Evolutionary conservation across 257 asterid genomes (phyloP), one percentile per base, ranked within the genome.

Genomic region (Vinca minor): DNA sequence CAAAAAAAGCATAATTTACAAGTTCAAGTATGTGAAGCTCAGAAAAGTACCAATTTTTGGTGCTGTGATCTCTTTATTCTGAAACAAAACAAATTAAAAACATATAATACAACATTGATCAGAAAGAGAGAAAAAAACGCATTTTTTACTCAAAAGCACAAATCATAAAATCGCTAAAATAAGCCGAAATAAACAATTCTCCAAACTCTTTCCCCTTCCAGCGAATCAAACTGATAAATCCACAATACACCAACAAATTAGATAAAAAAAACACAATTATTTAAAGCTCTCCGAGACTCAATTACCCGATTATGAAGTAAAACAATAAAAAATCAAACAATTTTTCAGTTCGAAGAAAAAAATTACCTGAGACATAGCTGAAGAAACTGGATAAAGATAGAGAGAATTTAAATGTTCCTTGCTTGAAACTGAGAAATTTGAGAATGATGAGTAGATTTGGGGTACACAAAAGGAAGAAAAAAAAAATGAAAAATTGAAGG

Each of bases 311-410:
- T 23, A 60, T 26, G 0, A 17, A 46, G 21, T 8, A 17, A 48
- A 56, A 44, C 15, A 4, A 56, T 56, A 3, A 31, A 5, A 53
- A 21, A 28, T 44, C 32, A 28, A 52, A 7, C 3, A 50, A 1
- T 52, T 23, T 1, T n/a, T 10, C 13, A 5, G 14, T 11, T n/a
- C n/a, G n/a, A n/a, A n/a, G n/a, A n/a, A n/a, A 1, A 18, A 42
- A 42, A 42, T 48, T 57, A 78, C 83, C 83, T 78, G 71, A 78
- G 83, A 78, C 83, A 78, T 78, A 64, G 69, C 71, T 71, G 21
- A 34, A 41, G 78, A 68, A 36, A 57, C 26, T 28, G 47, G 47
- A 57, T 69, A 23, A 65, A 42, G 17, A 4, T 23, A 56, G 42
- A 56, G 39, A 56, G 39, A 31, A 32, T 25, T 8, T n/a, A n/a